These are phyloP conservation scores for Alnus glutinosa DNA, from an alignment of 306 rosid genomes.

Conservation along the genomic window DNA sequence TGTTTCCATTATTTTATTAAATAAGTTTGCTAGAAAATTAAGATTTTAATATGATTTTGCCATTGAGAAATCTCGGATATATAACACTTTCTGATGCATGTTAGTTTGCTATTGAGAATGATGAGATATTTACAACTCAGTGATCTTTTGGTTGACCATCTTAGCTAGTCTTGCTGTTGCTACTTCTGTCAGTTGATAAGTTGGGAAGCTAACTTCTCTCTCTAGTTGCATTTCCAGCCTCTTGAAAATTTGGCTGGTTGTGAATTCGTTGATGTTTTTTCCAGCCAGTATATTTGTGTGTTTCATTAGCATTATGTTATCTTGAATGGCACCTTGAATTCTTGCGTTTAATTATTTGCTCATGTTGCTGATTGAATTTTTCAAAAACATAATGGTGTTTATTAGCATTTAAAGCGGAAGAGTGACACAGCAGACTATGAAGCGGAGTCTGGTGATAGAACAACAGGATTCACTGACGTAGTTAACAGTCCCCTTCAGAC, in stretches of 20 bases:
- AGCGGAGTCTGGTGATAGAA: constrained; percentile 66
- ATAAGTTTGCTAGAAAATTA: neutral
- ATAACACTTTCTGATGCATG: neutral
- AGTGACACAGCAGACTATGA: constrained; percentile 55
- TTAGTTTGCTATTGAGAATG: neutral
- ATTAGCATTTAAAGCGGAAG: constrained; percentile 78
- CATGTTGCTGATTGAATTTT: constrained; percentile 24
- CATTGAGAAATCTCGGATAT: neutral
- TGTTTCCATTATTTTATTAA: too few species aligned
- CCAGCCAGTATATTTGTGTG: neutral
- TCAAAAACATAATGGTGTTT: constrained; percentile 25
- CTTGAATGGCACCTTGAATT: constrained; percentile 7
- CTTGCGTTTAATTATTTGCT: constrained; percentile 1
- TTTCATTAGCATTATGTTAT: neutral
- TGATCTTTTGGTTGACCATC: neutral
- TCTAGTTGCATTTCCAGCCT: neutral
- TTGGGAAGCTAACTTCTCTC: neutral
- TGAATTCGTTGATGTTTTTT: neutral
- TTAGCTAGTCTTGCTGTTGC: neutral
- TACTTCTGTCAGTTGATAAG: neutral
- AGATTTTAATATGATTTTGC: neutral
- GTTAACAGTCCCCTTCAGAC: constrained; percentile 60
- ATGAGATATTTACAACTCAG: neutral
- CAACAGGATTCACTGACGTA: constrained; percentile 47
- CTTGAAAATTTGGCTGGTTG: constrained; percentile 4